phyloP scores from a whole-genome alignment of 2,329 filamentous ascomycete species.

The Geosmithia flava region DNA sequence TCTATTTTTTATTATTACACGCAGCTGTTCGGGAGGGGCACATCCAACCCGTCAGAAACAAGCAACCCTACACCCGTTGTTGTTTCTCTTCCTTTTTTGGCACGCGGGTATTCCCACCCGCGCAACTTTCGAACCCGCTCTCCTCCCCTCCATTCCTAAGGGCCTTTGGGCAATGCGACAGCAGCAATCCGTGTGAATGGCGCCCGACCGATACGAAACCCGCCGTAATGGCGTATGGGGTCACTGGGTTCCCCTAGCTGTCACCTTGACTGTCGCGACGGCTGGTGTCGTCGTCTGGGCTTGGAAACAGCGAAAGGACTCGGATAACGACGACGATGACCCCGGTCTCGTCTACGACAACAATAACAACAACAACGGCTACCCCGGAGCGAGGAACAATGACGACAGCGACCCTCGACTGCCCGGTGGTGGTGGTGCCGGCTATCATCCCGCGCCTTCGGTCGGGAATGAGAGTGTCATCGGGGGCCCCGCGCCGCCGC shows the following conservation, averaged over 20 bases:
- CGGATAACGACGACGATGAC: slow-evolving; percentile 52
- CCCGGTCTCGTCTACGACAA: slow-evolving; percentile 33
- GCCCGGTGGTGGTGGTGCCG: too few relatives aligned
- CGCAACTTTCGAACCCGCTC: neutral
- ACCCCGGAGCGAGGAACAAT: slow-evolving; percentile 27
- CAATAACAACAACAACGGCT: slow-evolving; percentile 40
- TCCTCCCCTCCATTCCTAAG: neutral
- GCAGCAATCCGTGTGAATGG: slow-evolving; percentile 32
- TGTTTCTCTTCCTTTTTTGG: neutral
- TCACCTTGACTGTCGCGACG: slow-evolving; percentile 81
- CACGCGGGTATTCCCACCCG: too few relatives aligned
- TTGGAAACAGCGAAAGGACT: slow-evolving; percentile 76
- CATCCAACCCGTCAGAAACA: neutral
- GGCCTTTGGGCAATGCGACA: slow-evolving; percentile 17
- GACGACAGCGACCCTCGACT: slow-evolving; percentile 16
- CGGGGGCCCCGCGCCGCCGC: slow-evolving; percentile 13
- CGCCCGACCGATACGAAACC: slow-evolving; percentile 47
- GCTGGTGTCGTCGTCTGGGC: slow-evolving; percentile 82
- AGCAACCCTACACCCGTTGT: neutral
- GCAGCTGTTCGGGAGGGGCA: neutral
- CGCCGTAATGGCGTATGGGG: slow-evolving; percentile 53
- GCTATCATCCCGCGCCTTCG: neutral
- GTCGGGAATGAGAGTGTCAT: slow-evolving; percentile 1
- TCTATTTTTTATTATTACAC: neutral
- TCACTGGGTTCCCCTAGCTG: slow-evolving; percentile 80